Conservation (phyloP, 371 early-diverging fungal species). For the Mortierella sp. region DNA sequence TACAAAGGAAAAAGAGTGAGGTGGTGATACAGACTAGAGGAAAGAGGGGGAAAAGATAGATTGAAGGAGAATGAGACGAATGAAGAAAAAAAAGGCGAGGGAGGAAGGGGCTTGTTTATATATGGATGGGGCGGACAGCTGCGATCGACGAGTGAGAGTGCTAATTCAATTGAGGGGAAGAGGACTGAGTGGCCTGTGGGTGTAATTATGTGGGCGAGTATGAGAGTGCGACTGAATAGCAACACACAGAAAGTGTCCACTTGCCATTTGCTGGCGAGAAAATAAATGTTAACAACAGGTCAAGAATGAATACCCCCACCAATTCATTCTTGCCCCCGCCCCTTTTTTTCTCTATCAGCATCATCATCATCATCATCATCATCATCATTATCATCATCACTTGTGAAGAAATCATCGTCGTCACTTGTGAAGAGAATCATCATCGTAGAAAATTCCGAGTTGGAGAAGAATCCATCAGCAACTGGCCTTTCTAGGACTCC, state of each 20-base stretch:
- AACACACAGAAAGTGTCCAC: background rate
- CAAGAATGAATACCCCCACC: no score
- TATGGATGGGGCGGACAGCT: background rate
- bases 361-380: background rate
- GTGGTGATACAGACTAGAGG: background rate
- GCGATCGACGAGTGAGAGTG: background rate
- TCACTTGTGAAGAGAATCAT: no score
- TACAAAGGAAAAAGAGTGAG: background rate
- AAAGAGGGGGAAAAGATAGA: background rate
- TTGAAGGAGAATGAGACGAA: background rate
- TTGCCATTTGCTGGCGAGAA: no score
- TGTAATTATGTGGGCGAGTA: background rate
- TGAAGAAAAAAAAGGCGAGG: background rate
- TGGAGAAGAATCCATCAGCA: background rate
- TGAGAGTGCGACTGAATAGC: background rate
- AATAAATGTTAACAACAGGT: no score
- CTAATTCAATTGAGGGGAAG: background rate
- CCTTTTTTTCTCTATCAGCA: background rate
- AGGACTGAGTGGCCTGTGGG: conserved; percentile 2
- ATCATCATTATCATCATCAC: background rate
- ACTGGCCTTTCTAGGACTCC: no score
- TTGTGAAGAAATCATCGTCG: no score
- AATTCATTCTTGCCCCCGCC: no score
- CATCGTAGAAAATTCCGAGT: background rate
- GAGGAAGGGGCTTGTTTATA: background rate